Percentiles rank a stretch among this genome's conserved stretches.
These are phyloP conservation scores for Spathaspora passalidarum DNA, from an alignment of 805 yeast species.

Conservation along the genomic window DNA sequence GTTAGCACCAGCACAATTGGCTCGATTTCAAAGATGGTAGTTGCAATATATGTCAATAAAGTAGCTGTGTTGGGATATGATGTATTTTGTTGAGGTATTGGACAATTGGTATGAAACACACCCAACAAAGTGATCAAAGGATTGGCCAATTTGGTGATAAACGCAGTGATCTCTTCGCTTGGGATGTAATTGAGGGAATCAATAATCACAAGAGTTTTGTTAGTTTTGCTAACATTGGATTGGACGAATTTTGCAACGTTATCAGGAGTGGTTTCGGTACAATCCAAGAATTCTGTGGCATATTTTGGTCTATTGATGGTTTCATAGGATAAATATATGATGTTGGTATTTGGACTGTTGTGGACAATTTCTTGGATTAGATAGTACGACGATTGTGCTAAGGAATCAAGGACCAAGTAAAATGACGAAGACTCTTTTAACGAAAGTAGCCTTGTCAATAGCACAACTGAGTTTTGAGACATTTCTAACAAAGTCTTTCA, in stretches of 20 bases:
- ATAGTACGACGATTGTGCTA: constrained; percentile 61
- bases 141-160: constrained; percentile 45
- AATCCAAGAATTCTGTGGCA: constrained; percentile 49
- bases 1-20: constrained; percentile 38
- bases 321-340: constrained; percentile 67
- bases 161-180: constrained; percentile 42
- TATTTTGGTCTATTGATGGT: constrained; percentile 52
- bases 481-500: no score
- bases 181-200: constrained; percentile 58
- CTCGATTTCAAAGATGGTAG: constrained; percentile 61
- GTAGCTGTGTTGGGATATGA: constrained; percentile 53
- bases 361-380: constrained; percentile 56
- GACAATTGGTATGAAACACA: constrained; percentile 36
- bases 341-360: constrained; percentile 32
- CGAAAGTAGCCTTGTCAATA: constrained; percentile 63
- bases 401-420: constrained; percentile 63
- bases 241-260: constrained; percentile 21
- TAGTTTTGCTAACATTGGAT: constrained; percentile 1
- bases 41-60: constrained; percentile 67
- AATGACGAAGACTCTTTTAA: constrained; percentile 76
- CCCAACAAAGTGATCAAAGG: constrained; percentile 33
- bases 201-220: constrained; percentile 12
- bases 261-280: constrained; percentile 20
- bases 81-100: constrained; percentile 39
- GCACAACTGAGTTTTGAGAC: constrained; percentile 39